Percentiles rank a stretch among this genome's conserved stretches.
These are phyloP conservation scores for Globisporangium paroecandrum DNA, from an alignment of 352 stramenopile species.

Conservation along the genomic window DNA sequence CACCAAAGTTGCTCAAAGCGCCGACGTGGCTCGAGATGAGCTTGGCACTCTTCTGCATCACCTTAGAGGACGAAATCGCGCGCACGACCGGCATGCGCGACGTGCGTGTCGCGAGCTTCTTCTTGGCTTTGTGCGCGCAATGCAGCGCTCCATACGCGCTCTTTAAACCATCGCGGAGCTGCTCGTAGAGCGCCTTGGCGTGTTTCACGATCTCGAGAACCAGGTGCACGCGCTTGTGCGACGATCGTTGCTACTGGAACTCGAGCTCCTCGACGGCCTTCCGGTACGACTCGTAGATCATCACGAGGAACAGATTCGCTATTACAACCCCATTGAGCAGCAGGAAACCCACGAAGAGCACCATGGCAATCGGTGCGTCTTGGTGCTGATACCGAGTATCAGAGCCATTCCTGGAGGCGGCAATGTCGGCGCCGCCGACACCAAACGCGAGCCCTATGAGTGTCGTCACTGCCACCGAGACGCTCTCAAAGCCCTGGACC, in stretches of 20 bases:
- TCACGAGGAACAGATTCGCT: conserved; percentile 42
- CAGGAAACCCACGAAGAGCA: conserved; percentile 41
- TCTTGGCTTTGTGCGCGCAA: not conserved
- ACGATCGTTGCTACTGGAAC: conserved; percentile 14
- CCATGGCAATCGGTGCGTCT: conserved; percentile 23
- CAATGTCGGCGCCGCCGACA: conserved; percentile 7
- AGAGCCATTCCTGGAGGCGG: conserved; percentile 6
- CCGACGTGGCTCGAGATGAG: conserved; percentile 22
- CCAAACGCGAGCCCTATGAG: conserved; percentile 38
- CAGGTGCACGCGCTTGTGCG: conserved; percentile 25
- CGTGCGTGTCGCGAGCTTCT: conserved; percentile 2
- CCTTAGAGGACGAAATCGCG: conserved; percentile 19
- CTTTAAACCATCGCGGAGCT: not conserved
- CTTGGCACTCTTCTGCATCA: conserved; percentile 18
- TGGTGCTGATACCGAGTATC: not conserved
- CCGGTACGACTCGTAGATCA: conserved; percentile 40
- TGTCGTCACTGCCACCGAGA: conserved; percentile 29
- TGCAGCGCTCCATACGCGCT: not conserved
- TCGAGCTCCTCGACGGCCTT: conserved; percentile 31
- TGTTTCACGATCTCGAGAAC: conserved; percentile 24
- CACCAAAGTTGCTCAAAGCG: conserved; percentile 19
- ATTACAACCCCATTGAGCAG: conserved; percentile 42
- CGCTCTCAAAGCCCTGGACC: conserved; percentile 31
- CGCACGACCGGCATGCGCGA: conserved; percentile 23
- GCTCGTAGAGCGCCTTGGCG: conserved; percentile 8